Evolutionary conservation across 495 filamentous ascomycete species (phyloP), one percentile per base, ranked within the genome.

Genomic region (Neurospora discreta): DNA sequence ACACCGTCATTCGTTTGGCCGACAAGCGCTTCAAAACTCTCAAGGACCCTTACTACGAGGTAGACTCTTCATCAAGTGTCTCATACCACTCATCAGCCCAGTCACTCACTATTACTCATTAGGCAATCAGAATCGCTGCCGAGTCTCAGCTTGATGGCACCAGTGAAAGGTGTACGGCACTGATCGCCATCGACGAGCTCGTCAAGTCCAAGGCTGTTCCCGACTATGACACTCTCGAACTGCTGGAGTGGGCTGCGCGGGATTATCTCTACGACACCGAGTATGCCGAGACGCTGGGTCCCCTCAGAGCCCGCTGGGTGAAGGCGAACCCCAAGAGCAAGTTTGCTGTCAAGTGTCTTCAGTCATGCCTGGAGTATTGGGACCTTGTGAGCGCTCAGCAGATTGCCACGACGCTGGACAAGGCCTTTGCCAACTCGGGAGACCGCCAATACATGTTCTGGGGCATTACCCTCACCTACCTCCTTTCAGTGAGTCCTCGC

Each of bases 381-480:
- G 84, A 86, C 68, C 82, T 84, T 71, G 81, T 81, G 68, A 83
- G 81, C 74, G 83, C 84, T 20, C 84, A 86, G 73, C 83, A 84
- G 83, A 85, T 86, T 71, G 80, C 83, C 1, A 80, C 81, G 1
- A 78, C 80, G 0, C 74, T 86, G 46, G 80, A 83, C 69, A 84
- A 81, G 75, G 77, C 81, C 11, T 80, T 82, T 38, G 70, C 76
- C 72, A 78, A 76, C 60, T 76, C 77, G 1, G 68, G 73, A 10
- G 82, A 84, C n/a, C 76, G 79, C 36, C 74, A 74, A 9, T 81
- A 82, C 70, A 79, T 84, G 75, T 85, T 84, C 70, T 81, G 80
- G 76, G 83, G 80, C 70, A 84, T 85, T 71, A 72, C 79, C 6
- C 74, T 82, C 8, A 85, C 83, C 0, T 81, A 78, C 46, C 76